Percentiles rank a stretch among this genome's conserved stretches.
These are phyloP conservation scores for Pseudonitzschia multistriata DNA, from an alignment of 108 stramenopile genomes.

Conservation along the genomic window DNA sequence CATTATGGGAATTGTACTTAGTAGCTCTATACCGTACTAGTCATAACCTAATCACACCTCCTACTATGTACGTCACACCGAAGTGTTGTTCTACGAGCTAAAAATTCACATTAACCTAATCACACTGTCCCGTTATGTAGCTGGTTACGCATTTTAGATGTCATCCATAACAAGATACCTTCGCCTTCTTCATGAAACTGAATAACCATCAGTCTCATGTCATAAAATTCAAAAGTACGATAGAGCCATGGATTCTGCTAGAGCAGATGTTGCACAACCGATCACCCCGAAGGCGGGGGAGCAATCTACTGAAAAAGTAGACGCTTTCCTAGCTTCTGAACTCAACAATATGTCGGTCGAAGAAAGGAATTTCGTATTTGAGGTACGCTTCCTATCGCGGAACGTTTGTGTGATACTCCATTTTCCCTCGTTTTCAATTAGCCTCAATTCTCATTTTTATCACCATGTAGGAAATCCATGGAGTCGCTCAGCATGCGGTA, in stretches of 20 bases:
- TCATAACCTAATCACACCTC: no score
- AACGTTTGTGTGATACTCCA: not conserved
- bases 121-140: no score
- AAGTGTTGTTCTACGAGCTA: no score
- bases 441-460: not conserved
- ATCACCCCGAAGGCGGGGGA: not conserved
- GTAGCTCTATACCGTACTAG: no score
- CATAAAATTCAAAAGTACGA: no score
- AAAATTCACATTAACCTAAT: no score
- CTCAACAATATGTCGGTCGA: constrained; percentile 7
- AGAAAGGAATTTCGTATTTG: not conserved
- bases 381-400: constrained; percentile 2
- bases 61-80: no score
- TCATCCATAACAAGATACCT: no score
- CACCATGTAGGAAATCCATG: not conserved
- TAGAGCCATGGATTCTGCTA: not conserved
- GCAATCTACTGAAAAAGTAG: not conserved
- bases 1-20: no score
- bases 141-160: no score
- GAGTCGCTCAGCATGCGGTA: not conserved
- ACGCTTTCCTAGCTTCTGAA: constrained; percentile 7
- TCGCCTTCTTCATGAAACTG: no score
- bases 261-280: not conserved
- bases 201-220: no score
- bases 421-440: not conserved